Conservation (phyloP, 83 land plant genomes). For the Isoetes engelmannii region DNA sequence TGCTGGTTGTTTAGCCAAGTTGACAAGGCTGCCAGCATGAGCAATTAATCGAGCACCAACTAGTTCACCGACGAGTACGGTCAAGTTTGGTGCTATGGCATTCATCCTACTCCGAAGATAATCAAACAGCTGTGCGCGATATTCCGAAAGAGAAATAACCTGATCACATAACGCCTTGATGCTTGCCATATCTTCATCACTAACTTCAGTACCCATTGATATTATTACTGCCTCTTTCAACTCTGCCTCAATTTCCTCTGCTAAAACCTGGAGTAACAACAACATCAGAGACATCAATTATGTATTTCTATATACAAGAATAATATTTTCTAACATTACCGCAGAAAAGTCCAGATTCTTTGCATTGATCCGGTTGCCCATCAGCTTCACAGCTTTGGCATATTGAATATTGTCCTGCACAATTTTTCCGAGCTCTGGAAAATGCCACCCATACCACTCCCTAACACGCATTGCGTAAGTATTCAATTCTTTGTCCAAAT, state of each 20-base stretch:
- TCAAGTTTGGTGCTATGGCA: constrained; percentile 93
- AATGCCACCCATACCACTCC: constrained; percentile 99
- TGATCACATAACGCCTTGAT: constrained; percentile 93
- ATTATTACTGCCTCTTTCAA: constrained; percentile 76
- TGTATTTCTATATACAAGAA: neutral
- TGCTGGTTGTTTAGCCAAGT: constrained; percentile 90
- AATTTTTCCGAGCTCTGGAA: constrained; percentile 93
- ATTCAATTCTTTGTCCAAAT: constrained; percentile 95
- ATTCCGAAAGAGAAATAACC: constrained; percentile 79
- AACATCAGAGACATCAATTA: constrained; percentile 5
- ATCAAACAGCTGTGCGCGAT: constrained; percentile 87
- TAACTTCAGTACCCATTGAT: constrained; percentile 98
- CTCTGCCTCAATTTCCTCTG: constrained; percentile 82
- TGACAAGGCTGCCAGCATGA: constrained; percentile 94
- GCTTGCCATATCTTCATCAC: constrained; percentile 74
- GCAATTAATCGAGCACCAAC: constrained; percentile 98
- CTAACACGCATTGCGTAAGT: constrained; percentile 95
- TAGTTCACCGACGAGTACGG: constrained; percentile 92
- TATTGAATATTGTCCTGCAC: constrained; percentile 81
- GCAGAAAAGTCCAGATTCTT: constrained; percentile 85
- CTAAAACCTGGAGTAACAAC: constrained; percentile 42
- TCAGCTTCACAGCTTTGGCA: constrained; percentile 80
- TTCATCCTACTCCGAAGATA: constrained; percentile 88
- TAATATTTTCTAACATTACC: constrained; percentile 29
- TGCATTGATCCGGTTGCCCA: constrained; percentile 87